A percentile compares a stretch with the other conserved stretches of the same genome.
Evolutionary conservation across 2,329 filamentous ascomycete species (phyloP).

Genomic region (Didymella pinodella): DNA sequence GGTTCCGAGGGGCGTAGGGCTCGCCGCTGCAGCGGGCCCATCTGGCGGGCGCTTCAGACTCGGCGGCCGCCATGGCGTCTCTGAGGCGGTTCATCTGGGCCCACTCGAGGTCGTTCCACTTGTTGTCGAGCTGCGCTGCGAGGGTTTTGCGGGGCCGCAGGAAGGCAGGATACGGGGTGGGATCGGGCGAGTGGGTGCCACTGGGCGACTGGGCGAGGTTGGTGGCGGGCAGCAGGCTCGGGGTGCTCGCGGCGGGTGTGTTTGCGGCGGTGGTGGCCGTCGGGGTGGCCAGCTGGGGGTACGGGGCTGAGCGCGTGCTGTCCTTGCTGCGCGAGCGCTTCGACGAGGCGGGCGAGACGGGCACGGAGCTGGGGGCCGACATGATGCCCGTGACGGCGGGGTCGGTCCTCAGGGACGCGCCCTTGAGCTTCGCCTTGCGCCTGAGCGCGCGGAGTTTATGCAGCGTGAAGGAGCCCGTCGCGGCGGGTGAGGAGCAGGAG

Average conservation of each 20-base stretch:
- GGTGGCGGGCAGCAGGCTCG: constrained; percentile 42
- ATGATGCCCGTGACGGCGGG: constrained; percentile 24
- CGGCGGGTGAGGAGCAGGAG: constrained; percentile 30
- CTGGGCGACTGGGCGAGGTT: constrained; percentile 24
- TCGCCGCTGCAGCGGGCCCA: constrained; percentile 67
- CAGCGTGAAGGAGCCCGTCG: constrained; percentile 42
- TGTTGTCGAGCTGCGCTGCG: constrained; percentile 58
- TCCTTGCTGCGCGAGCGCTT: constrained; percentile 53
- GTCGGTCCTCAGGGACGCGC: constrained; percentile 36
- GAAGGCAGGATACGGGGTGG: constrained; percentile 56
- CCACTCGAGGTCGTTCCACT: constrained; percentile 69
- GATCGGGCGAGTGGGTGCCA: constrained; percentile 13
- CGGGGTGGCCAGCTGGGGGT: constrained; percentile 36
- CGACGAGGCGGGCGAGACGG: constrained; percentile 48
- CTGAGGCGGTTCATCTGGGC: constrained; percentile 64
- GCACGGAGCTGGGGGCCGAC: constrained; percentile 40
- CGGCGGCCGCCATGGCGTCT: constrained; percentile 50
- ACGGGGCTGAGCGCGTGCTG: constrained; percentile 44
- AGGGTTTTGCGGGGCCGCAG: constrained; percentile 55
- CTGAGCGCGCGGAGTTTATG: constrained; percentile 51
- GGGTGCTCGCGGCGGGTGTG: constrained; percentile 43
- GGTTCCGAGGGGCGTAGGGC: constrained; percentile 71
- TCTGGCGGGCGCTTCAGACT: constrained; percentile 56
- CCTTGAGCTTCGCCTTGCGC: constrained; percentile 51
- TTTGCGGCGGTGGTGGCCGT: constrained; percentile 36